Conservation (phyloP, 495 filamentous ascomycete species). For the Podospora australis region DNA sequence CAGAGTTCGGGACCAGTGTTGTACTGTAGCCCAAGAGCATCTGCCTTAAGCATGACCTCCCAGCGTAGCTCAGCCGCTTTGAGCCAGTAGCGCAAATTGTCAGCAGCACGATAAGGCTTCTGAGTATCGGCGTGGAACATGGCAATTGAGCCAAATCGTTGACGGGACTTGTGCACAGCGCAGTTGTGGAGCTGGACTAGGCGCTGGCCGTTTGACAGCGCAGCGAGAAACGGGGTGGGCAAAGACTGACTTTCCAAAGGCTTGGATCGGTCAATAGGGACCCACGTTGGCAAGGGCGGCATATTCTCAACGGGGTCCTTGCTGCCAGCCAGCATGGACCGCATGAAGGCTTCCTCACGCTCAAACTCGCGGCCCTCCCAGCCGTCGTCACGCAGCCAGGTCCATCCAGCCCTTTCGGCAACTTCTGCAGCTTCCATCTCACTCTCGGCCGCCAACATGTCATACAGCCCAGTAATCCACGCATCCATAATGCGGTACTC, state of each 20-base stretch:
- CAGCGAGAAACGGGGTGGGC: conserved; percentile 69
- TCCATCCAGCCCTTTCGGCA: conserved; percentile 65
- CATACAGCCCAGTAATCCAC: conserved; percentile 73
- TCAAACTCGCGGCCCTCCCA: conserved; percentile 73
- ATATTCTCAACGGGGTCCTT: conserved; percentile 28
- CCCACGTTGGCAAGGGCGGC: conserved; percentile 62
- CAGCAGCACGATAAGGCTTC: conserved; percentile 89
- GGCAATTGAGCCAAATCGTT: conserved; percentile 87
- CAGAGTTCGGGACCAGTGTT: conserved; percentile 58
- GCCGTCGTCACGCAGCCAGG: conserved; percentile 65
- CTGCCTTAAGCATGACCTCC: conserved; percentile 79
- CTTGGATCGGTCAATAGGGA: conserved; percentile 40
- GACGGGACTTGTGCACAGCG: conserved; percentile 72
- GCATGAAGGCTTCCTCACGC: conserved; percentile 78
- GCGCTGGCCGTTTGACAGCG: conserved; percentile 69
- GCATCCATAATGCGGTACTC: conserved; percentile 63
- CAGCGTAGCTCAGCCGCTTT: conserved; percentile 93
- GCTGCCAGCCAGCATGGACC: conserved; percentile 44
- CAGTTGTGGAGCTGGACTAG: conserved; percentile 86
- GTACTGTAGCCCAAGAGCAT: conserved; percentile 81
- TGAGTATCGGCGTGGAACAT: conserved; percentile 79
- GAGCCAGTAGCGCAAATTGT: conserved; percentile 91
- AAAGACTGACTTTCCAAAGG: conserved; percentile 26
- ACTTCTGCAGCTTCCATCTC: conserved; percentile 66
- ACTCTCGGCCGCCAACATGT: conserved; percentile 67